A percentile compares a stretch with the other conserved stretches of the same genome.
These are phyloP conservation scores for Ophiocordyceps sinensis DNA, from an alignment of 2,329 filamentous ascomycete genomes.

Conservation along the genomic window DNA sequence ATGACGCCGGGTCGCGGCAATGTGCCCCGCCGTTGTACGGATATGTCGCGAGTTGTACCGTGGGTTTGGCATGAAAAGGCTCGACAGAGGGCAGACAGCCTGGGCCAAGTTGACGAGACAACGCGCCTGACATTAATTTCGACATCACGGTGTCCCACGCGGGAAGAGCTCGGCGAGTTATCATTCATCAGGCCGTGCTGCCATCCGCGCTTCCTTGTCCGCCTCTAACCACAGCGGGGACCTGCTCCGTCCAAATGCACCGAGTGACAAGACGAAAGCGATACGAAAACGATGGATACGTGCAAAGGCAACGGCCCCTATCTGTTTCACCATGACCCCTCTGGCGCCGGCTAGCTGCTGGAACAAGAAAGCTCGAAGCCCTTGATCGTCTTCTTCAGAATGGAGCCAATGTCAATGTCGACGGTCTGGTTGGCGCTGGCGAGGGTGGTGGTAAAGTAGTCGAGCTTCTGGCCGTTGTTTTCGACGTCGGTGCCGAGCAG, in stretches of 20 bases:
- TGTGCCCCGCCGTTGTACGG: too few relatives aligned
- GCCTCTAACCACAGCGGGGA: too few relatives aligned
- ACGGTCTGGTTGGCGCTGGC: constrained; percentile 34
- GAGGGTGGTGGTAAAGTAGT: constrained; percentile 43
- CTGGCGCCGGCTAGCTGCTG: constrained; percentile 3
- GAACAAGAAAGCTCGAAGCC: constrained; percentile 12
- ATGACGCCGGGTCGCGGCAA: too few relatives aligned
- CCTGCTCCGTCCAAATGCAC: too few relatives aligned
- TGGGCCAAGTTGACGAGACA: too few relatives aligned
- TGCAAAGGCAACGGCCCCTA: too few relatives aligned
- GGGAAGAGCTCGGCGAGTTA: constrained; percentile 12
- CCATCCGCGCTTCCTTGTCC: constrained; percentile 4
- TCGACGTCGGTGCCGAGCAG: constrained; percentile 37
- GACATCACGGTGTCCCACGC: not conserved
- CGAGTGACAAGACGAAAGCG: too few relatives aligned
- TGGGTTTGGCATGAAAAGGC: too few relatives aligned
- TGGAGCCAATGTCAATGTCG: constrained; percentile 33
- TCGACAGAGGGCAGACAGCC: too few relatives aligned
- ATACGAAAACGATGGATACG: too few relatives aligned
- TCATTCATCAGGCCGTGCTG: constrained; percentile 12
- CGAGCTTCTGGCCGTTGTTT: constrained; percentile 34
- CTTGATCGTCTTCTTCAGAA: constrained; percentile 20
- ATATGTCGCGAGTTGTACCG: too few relatives aligned
- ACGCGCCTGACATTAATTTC: too few relatives aligned
- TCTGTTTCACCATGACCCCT: not conserved